Percentiles rank a stretch among this genome's conserved stretches.
phyloP scores from a whole-genome alignment of 2,329 filamentous ascomycete genomes.

The Tolypocladium ophioglossoides region DNA sequence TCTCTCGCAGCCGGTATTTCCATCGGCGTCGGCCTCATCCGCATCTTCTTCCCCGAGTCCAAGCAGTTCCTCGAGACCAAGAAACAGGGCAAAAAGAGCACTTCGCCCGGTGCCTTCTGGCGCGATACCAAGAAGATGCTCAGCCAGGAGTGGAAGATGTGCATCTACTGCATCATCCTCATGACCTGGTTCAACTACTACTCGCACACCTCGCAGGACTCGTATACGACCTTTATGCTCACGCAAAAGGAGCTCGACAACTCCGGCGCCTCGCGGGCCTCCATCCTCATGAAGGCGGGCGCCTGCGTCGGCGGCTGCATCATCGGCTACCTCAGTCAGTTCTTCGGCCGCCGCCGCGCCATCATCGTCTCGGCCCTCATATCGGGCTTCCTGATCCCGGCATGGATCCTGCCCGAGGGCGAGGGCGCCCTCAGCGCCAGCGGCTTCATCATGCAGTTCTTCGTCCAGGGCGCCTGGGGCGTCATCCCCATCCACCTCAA shows the following conservation, averaged over 20 bases:
- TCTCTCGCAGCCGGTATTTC: slow-evolving; percentile 44
- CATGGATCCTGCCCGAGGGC: slow-evolving; percentile 57
- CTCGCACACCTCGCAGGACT: slow-evolving; percentile 72
- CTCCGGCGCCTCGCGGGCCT: slow-evolving; percentile 54
- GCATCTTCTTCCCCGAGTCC: slow-evolving; percentile 62
- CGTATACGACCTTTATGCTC: slow-evolving; percentile 73
- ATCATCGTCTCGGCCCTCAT: slow-evolving; percentile 52
- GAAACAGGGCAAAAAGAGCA: slow-evolving; percentile 40
- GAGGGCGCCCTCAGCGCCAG: slow-evolving; percentile 49
- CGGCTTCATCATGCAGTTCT: slow-evolving; percentile 62
- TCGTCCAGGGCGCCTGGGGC: slow-evolving; percentile 55
- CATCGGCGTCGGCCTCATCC: slow-evolving; percentile 56
- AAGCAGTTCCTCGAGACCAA: slow-evolving; percentile 64
- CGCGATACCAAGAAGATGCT: slow-evolving; percentile 59
- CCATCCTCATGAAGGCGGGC: slow-evolving; percentile 72
- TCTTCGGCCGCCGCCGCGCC: slow-evolving; percentile 59
- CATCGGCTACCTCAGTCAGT: slow-evolving; percentile 66
- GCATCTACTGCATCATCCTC: slow-evolving; percentile 64
- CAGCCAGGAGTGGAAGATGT: slow-evolving; percentile 62
- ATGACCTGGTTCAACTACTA: slow-evolving; percentile 73
- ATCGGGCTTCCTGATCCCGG: slow-evolving; percentile 53
- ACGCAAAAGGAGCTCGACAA: slow-evolving; percentile 60
- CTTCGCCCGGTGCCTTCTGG: slow-evolving; percentile 49
- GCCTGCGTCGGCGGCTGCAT: slow-evolving; percentile 65
- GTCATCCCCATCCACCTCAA: slow-evolving; percentile 65